A percentile compares a stretch with the other conserved stretches of the same genome.
Evolutionary conservation across 306 rosid genomes (phyloP).

Genomic region (Begonia loranthoides): DNA sequence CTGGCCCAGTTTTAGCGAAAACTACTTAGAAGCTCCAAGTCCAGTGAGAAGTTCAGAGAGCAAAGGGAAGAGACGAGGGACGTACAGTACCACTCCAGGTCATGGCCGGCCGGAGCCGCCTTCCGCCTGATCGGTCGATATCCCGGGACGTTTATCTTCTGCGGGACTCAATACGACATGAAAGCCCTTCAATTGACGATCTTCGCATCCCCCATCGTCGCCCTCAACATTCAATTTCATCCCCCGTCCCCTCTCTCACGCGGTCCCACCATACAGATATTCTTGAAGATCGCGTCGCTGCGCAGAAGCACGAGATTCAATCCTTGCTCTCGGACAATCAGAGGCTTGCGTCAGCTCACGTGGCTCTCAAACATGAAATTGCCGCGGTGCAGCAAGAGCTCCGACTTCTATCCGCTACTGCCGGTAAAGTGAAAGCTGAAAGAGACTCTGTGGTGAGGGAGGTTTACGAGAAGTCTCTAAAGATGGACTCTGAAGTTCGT

Average conservation of each 20-base stretch:
- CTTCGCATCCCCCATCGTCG: constrained; percentile 20
- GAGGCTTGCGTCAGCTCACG: constrained; percentile 74
- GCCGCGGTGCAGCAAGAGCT: constrained; percentile 45
- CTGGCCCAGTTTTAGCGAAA: neutral
- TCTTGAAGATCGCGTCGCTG: constrained; percentile 45
- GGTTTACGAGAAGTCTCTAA: constrained; percentile 57
- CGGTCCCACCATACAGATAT: constrained; percentile 19
- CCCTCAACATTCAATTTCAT: constrained; percentile 10
- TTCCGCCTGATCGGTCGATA: constrained; percentile 3
- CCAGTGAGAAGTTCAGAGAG: neutral
- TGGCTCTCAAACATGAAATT: constrained; percentile 77
- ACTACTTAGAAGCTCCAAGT: neutral
- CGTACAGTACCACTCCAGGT: neutral
- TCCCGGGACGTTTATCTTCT: constrained; percentile 8
- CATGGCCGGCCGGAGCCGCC: constrained; percentile 33
- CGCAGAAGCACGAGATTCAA: constrained; percentile 66
- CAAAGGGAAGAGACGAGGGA: neutral
- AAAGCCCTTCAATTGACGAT: constrained; percentile 8
- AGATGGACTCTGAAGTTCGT: constrained; percentile 61
- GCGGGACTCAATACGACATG: neutral
- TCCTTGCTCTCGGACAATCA: constrained; percentile 64
- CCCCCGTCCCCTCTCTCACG: constrained; percentile 13
- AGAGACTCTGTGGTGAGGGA: constrained; percentile 60
- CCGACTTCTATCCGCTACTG: constrained; percentile 35
- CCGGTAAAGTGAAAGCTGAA: constrained; percentile 40